Conservation (phyloP, 257 asterid genomes). For the Solanum pennellii region DNA sequence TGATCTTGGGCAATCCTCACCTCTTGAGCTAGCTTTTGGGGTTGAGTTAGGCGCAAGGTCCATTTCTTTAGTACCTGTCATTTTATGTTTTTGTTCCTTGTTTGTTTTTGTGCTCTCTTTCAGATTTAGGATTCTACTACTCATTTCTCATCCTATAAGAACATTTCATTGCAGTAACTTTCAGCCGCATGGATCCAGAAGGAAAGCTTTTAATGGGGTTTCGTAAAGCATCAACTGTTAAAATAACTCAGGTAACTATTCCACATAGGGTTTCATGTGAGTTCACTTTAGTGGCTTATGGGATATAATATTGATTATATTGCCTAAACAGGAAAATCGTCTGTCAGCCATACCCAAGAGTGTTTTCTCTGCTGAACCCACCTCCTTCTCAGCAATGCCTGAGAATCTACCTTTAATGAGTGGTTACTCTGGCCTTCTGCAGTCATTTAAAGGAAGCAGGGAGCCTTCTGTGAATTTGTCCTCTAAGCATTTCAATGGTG, state of each 20-base stretch:
- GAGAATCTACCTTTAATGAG: conserved; percentile 48
- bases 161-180: conserved; percentile 55
- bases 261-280: background rate
- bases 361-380: conserved; percentile 40
- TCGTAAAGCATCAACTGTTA: conserved; percentile 63
- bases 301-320: background rate
- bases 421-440: conserved; percentile 61
- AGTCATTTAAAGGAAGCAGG: conserved; percentile 56
- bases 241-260: conserved; percentile 40
- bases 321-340: conserved; percentile 16
- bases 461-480: conserved; percentile 28
- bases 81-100: background rate
- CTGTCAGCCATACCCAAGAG: conserved; percentile 30
- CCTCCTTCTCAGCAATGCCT: conserved; percentile 41
- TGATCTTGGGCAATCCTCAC: too few relatives aligned
- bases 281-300: background rate
- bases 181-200: conserved; percentile 98
- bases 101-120: background rate
- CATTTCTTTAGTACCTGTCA: background rate
- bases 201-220: conserved; percentile 95
- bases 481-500: conserved; percentile 33
- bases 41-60: too few relatives aligned
- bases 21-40: too few relatives aligned
- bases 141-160: conserved; percentile 6
- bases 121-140: background rate